Evolutionary conservation across 2,329 filamentous ascomycete species (phyloP).

Genomic region (Fusarium abutilonis): DNA sequence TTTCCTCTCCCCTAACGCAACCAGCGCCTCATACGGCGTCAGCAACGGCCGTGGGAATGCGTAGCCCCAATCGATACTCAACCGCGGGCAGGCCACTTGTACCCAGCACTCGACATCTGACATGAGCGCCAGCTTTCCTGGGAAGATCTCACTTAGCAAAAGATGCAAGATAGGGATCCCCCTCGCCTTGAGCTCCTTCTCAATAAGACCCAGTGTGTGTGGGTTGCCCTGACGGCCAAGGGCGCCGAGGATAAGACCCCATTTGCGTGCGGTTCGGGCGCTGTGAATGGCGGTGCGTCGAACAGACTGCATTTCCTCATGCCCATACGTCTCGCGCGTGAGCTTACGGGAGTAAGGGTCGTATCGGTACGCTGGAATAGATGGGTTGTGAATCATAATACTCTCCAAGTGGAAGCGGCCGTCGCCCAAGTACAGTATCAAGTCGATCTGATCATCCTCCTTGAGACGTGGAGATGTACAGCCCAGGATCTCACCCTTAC

Average conservation of each 20-base stretch:
- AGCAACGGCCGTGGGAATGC: constrained; percentile 88
- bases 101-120: constrained; percentile 96
- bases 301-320: constrained; percentile 87
- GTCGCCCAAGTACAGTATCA: constrained; percentile 90
- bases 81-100: constrained; percentile 92
- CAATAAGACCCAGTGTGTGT: constrained; percentile 87
- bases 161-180: constrained; percentile 87
- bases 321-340: constrained; percentile 90
- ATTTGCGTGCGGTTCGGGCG: constrained; percentile 82
- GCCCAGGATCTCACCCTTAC: constrained; percentile 95
- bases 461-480: constrained; percentile 86
- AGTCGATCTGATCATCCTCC: constrained; percentile 69
- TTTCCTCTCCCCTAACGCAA: constrained; percentile 82
- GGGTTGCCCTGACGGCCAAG: constrained; percentile 95
- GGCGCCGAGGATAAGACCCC: constrained; percentile 94
- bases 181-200: constrained; percentile 74
- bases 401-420: constrained; percentile 96
- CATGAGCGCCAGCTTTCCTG: constrained; percentile 94
- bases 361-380: constrained; percentile 91
- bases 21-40: constrained; percentile 93
- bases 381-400: constrained; percentile 98
- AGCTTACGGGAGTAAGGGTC: constrained; percentile 94
- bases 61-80: constrained; percentile 99
- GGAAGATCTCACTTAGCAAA: constrained; percentile 93
- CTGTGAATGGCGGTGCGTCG: constrained; percentile 79